Evolutionary conservation across 192 early-diverging fungal species (phyloP).

Genomic region (Mortierella alpina): DNA sequence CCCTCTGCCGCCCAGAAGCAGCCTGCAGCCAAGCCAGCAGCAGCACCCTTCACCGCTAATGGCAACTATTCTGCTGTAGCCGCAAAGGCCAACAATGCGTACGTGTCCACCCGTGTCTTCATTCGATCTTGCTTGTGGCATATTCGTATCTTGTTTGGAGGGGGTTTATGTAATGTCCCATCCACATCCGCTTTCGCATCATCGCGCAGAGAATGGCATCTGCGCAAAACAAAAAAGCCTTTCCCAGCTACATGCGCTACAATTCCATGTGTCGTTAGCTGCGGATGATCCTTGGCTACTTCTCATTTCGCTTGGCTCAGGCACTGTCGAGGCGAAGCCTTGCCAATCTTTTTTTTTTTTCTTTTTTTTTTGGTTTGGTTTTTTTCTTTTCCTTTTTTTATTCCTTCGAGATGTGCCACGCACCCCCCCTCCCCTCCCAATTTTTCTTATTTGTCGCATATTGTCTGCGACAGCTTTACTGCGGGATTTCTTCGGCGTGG

Average conservation of each 20-base stretch:
- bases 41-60: constrained; percentile 30
- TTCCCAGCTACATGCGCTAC: too few relatives aligned
- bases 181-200: neutral
- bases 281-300: neutral
- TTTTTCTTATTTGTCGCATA: too few relatives aligned
- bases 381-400: neutral
- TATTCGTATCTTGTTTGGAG: constrained; percentile 4
- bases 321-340: too few relatives aligned
- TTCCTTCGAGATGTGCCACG: too few relatives aligned
- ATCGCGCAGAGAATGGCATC: neutral
- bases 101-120: constrained; percentile 13
- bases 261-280: too few relatives aligned
- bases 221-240: too few relatives aligned
- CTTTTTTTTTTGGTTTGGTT: constrained; percentile 7
- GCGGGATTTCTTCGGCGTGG: neutral
- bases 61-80: constrained; percentile 54
- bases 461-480: neutral
- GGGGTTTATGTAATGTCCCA: neutral
- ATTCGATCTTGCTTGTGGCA: neutral
- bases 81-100: constrained; percentile 52
- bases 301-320: neutral
- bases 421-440: too few relatives aligned
- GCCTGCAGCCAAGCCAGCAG: constrained; percentile 15
- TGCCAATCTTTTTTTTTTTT: neutral
- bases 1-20: constrained; percentile 7